phyloP scores from a whole-genome alignment of 1,284 basidiomycete genomes.

The Meripilus lineatus region DNA sequence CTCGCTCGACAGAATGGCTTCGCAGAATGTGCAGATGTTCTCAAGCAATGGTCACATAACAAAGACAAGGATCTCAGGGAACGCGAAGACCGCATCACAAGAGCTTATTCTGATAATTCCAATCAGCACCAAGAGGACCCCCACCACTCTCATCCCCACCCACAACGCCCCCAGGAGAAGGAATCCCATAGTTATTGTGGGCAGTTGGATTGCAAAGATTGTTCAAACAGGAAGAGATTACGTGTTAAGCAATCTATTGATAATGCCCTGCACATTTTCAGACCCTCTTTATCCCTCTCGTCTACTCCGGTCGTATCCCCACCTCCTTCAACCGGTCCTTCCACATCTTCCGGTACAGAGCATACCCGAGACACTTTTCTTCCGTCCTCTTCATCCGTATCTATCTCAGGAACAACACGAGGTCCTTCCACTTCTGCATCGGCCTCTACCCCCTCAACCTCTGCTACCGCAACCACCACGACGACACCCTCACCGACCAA shows the following conservation, averaged over 20 bases:
- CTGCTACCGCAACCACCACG: no score
- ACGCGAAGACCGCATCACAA: constrained; percentile 19
- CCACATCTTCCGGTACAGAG: no score
- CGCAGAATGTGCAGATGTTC: constrained; percentile 57
- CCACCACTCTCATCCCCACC: no score
- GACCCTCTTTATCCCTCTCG: constrained; percentile 32
- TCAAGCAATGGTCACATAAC: constrained; percentile 51
- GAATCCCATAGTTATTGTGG: constrained; percentile 16
- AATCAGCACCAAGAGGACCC: no score
- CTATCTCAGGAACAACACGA: no score
- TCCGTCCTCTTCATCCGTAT: constrained; percentile 15
- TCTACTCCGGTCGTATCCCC: constrained; percentile 19
- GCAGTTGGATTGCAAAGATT: constrained; percentile 28
- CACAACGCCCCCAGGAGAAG: constrained; percentile 5
- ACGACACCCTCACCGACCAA: no score
- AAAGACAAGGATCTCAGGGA: constrained; percentile 52
- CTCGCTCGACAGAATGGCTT: constrained; percentile 67
- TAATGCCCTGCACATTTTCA: constrained; percentile 53
- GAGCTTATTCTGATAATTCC: no score
- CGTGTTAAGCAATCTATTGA: constrained; percentile 62
- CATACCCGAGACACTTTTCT: no score
- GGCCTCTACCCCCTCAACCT: constrained; percentile 30
- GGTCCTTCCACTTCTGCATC: no score
- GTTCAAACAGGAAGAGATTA: constrained; percentile 36
- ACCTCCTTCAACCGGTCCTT: constrained; percentile 20